Evolutionary conservation across 2,329 filamentous ascomycete species (phyloP).

Genomic region (Myriosclerotinia curreyana): DNA sequence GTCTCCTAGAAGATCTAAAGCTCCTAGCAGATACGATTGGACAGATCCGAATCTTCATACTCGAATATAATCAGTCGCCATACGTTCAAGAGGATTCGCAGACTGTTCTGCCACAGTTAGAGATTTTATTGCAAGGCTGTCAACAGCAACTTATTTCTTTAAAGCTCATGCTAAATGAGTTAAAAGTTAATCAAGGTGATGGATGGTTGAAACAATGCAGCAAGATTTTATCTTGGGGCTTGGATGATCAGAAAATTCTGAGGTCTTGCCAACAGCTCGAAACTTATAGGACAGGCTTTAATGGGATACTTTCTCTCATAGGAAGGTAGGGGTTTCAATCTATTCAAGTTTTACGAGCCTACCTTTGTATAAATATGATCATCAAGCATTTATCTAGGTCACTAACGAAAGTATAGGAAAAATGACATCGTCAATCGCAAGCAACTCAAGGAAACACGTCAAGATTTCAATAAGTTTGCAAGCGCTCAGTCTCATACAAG

Average conservation of each 20-base stretch:
- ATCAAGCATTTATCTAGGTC: not conserved
- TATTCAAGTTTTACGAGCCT: not conserved
- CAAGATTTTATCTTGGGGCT: not conserved
- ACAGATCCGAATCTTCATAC: not conserved
- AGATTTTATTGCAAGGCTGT: not conserved
- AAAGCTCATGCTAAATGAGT: not conserved
- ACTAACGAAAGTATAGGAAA: not conserved
- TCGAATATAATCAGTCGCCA: not conserved
- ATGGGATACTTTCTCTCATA: conserved; percentile 1
- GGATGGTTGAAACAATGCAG: not conserved
- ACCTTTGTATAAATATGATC: not conserved
- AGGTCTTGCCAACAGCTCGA: not conserved
- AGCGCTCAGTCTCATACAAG: not conserved
- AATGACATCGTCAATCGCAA: not conserved
- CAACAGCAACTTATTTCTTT: not conserved
- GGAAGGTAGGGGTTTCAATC: not conserved
- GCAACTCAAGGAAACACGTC: not conserved
- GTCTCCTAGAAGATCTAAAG: not conserved
- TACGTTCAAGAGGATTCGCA: not conserved
- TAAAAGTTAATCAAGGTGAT: not conserved
- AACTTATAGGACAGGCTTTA: not conserved
- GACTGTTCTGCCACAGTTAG: not conserved
- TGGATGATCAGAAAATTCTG: not conserved
- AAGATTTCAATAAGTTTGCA: not conserved
- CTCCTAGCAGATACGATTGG: not conserved